phyloP scores from a whole-genome alignment of 2,329 filamentous ascomycete genomes.

The Monosporascus sp. region DNA sequence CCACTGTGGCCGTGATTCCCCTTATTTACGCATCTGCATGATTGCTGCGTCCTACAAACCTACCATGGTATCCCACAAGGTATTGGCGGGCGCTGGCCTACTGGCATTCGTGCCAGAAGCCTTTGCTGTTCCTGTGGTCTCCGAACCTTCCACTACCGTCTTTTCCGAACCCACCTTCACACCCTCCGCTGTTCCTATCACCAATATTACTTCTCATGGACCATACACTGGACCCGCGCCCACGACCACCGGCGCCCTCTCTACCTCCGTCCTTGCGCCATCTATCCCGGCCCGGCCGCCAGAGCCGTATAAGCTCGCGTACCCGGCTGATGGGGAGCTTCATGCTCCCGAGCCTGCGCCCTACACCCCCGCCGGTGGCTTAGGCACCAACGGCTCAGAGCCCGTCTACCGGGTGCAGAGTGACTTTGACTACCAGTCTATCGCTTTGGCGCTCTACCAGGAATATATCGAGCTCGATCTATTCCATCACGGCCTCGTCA shows the following conservation, averaged over 20 bases:
- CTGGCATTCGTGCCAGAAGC: conserved; percentile 12
- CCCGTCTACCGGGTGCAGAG: conserved; percentile 73
- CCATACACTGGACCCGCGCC: conserved; percentile 58
- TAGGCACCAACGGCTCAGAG: conserved; percentile 70
- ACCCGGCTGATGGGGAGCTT: conserved; percentile 66
- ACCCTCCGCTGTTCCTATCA: conserved; percentile 30
- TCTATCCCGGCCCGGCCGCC: conserved; percentile 55
- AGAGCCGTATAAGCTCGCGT: conserved; percentile 58
- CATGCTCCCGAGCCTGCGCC: conserved; percentile 64
- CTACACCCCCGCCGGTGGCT: conserved; percentile 66
- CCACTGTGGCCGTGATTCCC: background rate
- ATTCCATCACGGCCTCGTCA: conserved; percentile 70
- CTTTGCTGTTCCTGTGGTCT: conserved; percentile 30
- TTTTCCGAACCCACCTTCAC: conserved; percentile 24
- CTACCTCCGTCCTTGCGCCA: conserved; percentile 49
- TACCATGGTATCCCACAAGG: conserved; percentile 11
- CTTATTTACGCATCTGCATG: background rate
- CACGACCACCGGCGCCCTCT: conserved; percentile 65
- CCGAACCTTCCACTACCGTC: conserved; percentile 30
- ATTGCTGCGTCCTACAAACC: background rate
- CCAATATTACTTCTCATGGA: conserved; percentile 62
- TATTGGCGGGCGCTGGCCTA: conserved; percentile 5
- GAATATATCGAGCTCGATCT: conserved; percentile 83
- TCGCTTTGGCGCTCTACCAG: conserved; percentile 70
- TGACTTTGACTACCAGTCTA: conserved; percentile 78